Evolutionary conservation across 805 yeast genomes (phyloP), one percentile per base, ranked within the genome.

Genomic region (Candida gorgasii): DNA sequence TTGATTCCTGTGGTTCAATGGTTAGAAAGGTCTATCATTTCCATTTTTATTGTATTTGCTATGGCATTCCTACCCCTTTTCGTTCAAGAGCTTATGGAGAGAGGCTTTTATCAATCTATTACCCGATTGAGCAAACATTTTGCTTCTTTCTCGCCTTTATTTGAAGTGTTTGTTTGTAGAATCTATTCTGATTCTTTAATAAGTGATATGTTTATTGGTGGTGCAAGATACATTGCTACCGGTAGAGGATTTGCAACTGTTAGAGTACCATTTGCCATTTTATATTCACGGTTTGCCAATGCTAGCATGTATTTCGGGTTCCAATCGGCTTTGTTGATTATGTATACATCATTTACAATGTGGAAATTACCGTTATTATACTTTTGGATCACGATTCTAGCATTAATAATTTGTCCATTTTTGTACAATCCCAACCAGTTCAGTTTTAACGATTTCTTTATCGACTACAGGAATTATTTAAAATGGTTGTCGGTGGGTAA

Each of bases 221-320:
- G 93, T 63, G 95, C 95, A 49, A 81, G 88, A 69, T 86, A 86
- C 69, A 84, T 86, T 58, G 80, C 90, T 31, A 86, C 93, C 13
- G 93, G 93, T 62, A 77, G 95, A 73, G 90, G 93, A 53, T 85
- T 86, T 61, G 92, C 92, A 34, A 85, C 90, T 37, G 78, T 86
- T 14, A 79, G 93, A 72, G 81, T 82, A 52, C 85, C 87, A 51
- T 85, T 86, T 67, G 75, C 88, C 13, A 82, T 80, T 26, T 67
- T 86, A 52, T 86, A 84, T 59, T 76, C 89, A 15, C 76, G 89
- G 67, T 86, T 84, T 67, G 90, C 90, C 1, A 51, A 56, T 30
- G 85, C 82, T 38, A 76, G 86, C 46, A 69, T 83, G 33, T 81
- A 84, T 54, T 79, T 79, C 65, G 90, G 89, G 1, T 72, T 77